These are phyloP conservation scores for Penicillium sp. DNA, from an alignment of 2,329 filamentous ascomycete genomes.

Conservation along the genomic window DNA sequence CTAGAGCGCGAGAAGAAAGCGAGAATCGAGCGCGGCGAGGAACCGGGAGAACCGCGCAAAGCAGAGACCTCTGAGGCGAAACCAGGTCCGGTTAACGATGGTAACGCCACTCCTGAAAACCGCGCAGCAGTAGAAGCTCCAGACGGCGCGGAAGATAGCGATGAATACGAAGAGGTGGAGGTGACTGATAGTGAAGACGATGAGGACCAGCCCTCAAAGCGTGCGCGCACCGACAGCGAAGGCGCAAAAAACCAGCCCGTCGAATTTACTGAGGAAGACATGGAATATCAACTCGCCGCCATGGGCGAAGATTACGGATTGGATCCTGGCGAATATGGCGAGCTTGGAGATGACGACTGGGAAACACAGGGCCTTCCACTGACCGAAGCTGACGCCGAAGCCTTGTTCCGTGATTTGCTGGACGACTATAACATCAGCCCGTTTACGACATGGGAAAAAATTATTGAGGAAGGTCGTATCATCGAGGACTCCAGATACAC, in stretches of 20 bases:
- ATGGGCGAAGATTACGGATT: slow-evolving; percentile 86
- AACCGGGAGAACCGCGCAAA: slow-evolving; percentile 22
- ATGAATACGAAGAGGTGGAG: slow-evolving; percentile 77
- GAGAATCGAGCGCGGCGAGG: slow-evolving; percentile 49
- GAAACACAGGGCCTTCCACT: slow-evolving; percentile 71
- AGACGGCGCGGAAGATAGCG: slow-evolving; percentile 56
- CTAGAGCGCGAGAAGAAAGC: slow-evolving; percentile 71
- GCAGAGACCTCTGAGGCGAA: slow-evolving; percentile 16
- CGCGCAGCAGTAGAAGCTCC: slow-evolving; percentile 31
- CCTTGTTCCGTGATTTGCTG: slow-evolving; percentile 81
- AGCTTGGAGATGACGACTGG: slow-evolving; percentile 57
- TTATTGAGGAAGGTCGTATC: slow-evolving; percentile 78
- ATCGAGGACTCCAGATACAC: slow-evolving; percentile 87
- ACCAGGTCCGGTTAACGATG: slow-evolving; percentile 1
- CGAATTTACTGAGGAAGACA: slow-evolving; percentile 92
- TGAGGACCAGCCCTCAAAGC: slow-evolving; percentile 54
- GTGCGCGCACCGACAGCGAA: slow-evolving; percentile 55
- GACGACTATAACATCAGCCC: slow-evolving; percentile 81
- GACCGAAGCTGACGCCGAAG: slow-evolving; percentile 72
- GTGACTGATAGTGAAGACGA: slow-evolving; percentile 62
- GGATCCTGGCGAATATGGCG: slow-evolving; percentile 74
- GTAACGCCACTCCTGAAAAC: slow-evolving; percentile 4
- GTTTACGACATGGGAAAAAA: slow-evolving; percentile 87
- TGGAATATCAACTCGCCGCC: slow-evolving; percentile 84
- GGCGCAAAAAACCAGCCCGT: slow-evolving; percentile 52